Base-by-base conservation (phyloP, 202 grass and related monocot genomes). In the Eragrostis tef region DNA sequence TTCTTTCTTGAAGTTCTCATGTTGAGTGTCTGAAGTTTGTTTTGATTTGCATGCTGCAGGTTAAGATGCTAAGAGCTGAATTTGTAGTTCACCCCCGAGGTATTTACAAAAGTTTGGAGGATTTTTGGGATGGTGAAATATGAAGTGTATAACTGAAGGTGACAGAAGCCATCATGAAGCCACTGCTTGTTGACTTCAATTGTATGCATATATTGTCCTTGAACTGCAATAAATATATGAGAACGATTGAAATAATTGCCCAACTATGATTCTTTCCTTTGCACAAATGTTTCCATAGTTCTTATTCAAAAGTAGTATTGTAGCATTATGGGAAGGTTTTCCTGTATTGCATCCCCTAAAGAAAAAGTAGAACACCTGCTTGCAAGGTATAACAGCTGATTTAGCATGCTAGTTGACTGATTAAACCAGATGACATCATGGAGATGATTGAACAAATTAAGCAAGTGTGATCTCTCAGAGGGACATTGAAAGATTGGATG, bases 51-150 rank as follows among this genome's bases (percentile, higher is more conserved):
- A 62, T 59, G 60, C 51, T 87, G 77, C 71, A 91, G 91, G 77
- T 47, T 74, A 88, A 76, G 76, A 62, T 88, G 65, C 83, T 91
- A 12, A 82, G 17, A 88, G 53, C 76, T 9, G 81, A 87, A 20
- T 91, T 91, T n/a, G 76, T n/a, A 53, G 14, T 87, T 59, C 73
- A 87, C 72, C 76, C 87, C 2, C n/a, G 52, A 22, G 64, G 86
- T 34, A 73, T 78, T 19, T 94, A 83, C 20, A 89, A 71, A 73
- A 87, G 62, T 41, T 51, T 89, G 64, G 80, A 91, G 53, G 91
- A 91, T 50, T 52, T 91, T 42, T 89, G 91, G 86, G 88, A 89
- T 79, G 80, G 71, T 52, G 91, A 91, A 66, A 90, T 7, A 70
- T 58, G 9, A 63, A 59, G 12, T 31, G 78, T 75, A 42, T 5